Evolutionary conservation across 164 flowering plant genomes (phyloP), one percentile per base, ranked within the genome.

Genomic region (Annona squamosa): DNA sequence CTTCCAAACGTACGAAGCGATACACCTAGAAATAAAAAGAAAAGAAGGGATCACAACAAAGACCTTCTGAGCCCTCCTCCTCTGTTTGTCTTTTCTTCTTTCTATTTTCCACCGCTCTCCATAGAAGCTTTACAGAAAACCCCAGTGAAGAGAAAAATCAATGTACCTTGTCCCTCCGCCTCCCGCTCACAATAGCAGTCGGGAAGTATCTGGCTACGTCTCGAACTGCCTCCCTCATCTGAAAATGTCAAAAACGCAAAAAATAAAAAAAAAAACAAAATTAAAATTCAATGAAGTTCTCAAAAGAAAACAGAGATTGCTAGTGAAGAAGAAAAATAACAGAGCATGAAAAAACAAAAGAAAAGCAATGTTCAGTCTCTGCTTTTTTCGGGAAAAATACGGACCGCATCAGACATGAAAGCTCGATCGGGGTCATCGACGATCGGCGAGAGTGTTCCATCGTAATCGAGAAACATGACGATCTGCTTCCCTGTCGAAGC

Each of bases 381-480:
- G 65, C 4, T 17, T 63, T 63, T 63, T n/a, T 45, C 41, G n/a
- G 57, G 5, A 26, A 70, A 70, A 57, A 42, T 59, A 26, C 71
- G 1, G 19, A 88, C 94, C 78, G 84, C 74, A 0, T 79, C 77
- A 48, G 94, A 87, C 93, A 93, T 91, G 86, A 89, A 88, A 75
- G 98, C 98, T 17, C 82, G 87, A 77, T 93, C 97, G 2, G 98
- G 97, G 79, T 93, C 91, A 0, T 86, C 91, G 0, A 93, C 98
- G 5, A 93, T 93, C 0, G 98, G 98, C 1, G 97, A 91, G 3
- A 93, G 89, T 0, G 98, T 93, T 5, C 98, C 98, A 46, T 93
- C 98, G 47, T 93, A 93, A 71, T 93, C 98, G 9, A 93, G 68
- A 61, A 93, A 93, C 94, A 93, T 86, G 1, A 87, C 96, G 3